phyloP scores from a whole-genome alignment of 2,329 filamentous ascomycete genomes.

The Rhexocercosporidium sp. region DNA sequence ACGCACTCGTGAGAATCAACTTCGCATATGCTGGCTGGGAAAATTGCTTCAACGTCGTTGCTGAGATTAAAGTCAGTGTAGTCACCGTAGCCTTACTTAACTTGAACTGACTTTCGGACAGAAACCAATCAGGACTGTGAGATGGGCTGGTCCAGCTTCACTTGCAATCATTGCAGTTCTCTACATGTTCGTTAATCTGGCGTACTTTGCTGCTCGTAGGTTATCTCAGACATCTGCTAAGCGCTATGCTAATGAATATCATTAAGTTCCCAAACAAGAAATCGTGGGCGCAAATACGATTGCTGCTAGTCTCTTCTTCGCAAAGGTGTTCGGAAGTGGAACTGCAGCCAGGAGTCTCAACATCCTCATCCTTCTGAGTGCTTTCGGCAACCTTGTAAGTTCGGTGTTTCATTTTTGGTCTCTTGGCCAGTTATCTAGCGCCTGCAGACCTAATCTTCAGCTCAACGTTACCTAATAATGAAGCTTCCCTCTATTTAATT shows the following conservation, averaged over 20 bases:
- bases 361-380: slow-evolving; percentile 53
- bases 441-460: no score
- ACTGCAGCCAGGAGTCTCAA: slow-evolving; percentile 52
- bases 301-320: slow-evolving; percentile 48
- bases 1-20: slow-evolving; percentile 62
- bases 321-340: slow-evolving; percentile 54
- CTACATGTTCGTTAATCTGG: slow-evolving; percentile 64
- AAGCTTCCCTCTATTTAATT: no score
- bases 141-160: slow-evolving; percentile 54
- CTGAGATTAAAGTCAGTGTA: slow-evolving; percentile 56
- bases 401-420: background rate
- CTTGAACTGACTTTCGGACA: background rate
- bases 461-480: no score
- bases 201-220: slow-evolving; percentile 58
- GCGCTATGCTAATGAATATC: background rate
- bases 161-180: slow-evolving; percentile 57
- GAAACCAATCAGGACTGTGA: slow-evolving; percentile 57
- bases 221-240: no score
- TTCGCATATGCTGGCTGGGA: slow-evolving; percentile 63
- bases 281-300: slow-evolving; percentile 58
- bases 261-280: slow-evolving; percentile 55
- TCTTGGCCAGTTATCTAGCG: no score
- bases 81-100: background rate
- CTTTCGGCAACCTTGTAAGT: slow-evolving; percentile 53
- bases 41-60: slow-evolving; percentile 67